Evolutionary conservation across 768 basidiomycete species (phyloP).

Genomic region (Tephrocybe rancida): DNA sequence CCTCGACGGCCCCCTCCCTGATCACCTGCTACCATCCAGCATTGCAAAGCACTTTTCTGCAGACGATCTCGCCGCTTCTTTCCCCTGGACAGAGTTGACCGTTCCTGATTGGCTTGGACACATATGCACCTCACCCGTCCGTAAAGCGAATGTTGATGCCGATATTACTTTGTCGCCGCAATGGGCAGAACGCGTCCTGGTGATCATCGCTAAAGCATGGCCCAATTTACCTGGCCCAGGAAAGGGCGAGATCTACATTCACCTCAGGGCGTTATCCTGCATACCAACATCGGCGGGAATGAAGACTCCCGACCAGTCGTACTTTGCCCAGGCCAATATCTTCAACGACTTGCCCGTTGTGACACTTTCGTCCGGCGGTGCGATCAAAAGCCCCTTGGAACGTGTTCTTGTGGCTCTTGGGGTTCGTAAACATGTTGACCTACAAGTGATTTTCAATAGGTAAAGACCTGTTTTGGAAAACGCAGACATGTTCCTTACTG

Average conservation of each 20-base stretch:
- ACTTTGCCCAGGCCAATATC: constrained; percentile 84
- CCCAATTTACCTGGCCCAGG: constrained; percentile 51
- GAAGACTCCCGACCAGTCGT: constrained; percentile 69
- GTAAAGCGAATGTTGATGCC: constrained; percentile 45
- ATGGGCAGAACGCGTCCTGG: constrained; percentile 84
- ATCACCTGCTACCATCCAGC: constrained; percentile 66
- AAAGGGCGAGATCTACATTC: constrained; percentile 48
- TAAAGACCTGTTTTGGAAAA: constrained; percentile 27
- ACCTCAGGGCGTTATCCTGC: constrained; percentile 55
- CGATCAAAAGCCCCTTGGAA: constrained; percentile 73
- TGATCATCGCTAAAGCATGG: constrained; percentile 72
- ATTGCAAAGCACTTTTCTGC: constrained; percentile 63
- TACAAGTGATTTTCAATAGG: constrained; percentile 93
- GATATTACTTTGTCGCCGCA: constrained; percentile 65
- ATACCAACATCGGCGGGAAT: constrained; percentile 79
- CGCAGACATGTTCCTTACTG: constrained; percentile 1
- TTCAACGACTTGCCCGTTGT: constrained; percentile 91
- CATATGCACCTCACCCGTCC: constrained; percentile 51
- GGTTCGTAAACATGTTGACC: constrained; percentile 88
- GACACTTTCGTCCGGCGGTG: constrained; percentile 60
- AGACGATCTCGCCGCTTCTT: constrained; percentile 49
- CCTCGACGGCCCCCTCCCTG: constrained; percentile 73
- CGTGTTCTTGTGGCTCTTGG: constrained; percentile 73
- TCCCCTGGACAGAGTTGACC: constrained; percentile 81
- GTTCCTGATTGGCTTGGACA: constrained; percentile 76